Base-by-base conservation (phyloP, 768 basidiomycete species). In the Gymnopilus dilepis region DNA sequence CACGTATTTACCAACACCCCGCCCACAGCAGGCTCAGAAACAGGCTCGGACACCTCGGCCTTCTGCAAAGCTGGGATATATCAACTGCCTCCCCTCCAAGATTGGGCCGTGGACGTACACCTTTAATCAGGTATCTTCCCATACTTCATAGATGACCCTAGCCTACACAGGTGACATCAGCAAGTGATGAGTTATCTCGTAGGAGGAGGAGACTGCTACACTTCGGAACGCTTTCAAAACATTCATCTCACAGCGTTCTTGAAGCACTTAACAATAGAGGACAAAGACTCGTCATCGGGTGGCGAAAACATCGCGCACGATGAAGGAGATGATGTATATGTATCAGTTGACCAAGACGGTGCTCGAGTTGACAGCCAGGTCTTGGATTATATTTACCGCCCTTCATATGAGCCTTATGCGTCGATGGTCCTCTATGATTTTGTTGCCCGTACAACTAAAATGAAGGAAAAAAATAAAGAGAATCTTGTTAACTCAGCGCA, bases 341-440 rank as follows among this genome's bases (percentile, higher is more conserved):
- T 43, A 17, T 15, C 34, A 17, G 17, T 43, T 43, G 42, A 22
- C 17, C 7, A 17, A 8, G 21, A 43, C 7, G 21, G 21, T 43
- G 42, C 42, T n/a, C 21, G 17, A 7, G 19, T 15, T 7, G 7
- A 43, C 15, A 17, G 17, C 21, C 42, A n/a, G 15, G 42, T n/a
- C 17, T 43, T n/a, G 15, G 42, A n/a, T 19, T 43, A 43, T 19
- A 37, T 6, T 6, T 37, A 6, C 34, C 6, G 34, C 6, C 34
- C 34, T 6, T 13, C 13, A 6, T 37, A 11, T 7, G 42, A 43
- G 17, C 42, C 42, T 15, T 43, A 22, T n/a, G 7, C 8, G 13
- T 43, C 42, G 21, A 43, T 60, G n/a, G 53, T 45, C 48, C 45
- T 59, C 3, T 59, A 59, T 21, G 58, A 59, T 37, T 59, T 59